Base-by-base conservation (phyloP, 495 filamentous ascomycete genomes). In the Penicillium canescens region DNA sequence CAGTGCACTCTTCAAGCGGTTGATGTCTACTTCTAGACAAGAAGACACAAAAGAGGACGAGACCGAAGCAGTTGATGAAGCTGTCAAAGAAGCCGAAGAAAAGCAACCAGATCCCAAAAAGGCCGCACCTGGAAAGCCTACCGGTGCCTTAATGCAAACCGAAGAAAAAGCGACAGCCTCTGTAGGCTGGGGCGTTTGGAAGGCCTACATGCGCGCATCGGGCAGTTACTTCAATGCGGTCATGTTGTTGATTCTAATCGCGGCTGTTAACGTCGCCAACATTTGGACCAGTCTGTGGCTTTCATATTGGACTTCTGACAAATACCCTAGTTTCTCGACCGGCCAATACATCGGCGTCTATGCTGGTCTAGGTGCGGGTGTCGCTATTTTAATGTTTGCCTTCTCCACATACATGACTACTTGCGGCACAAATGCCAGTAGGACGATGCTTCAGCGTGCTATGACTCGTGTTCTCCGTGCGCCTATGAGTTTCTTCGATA, bases 401-500 rank as follows among this genome's bases (percentile, higher is more conserved):
- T 90, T 84, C 61, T 80, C 86, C 9, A 89, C 91, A 2, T 81
- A 92, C 34, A 81, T 88, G 56, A 70, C 69, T 0, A 71, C 60
- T 7, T 62, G 62, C 31, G 91, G 92, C 36, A 96, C 93, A 0
- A 84, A 77, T 9, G 81, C 92, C 6, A 91, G 87, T 64, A 91
- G 86, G 67, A 80, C 78, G n/a, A 91, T 98, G 79, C 80, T 97
- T 38, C 82, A 87, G 10, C 74, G 84, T n/a, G 92, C 94, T 20
- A 88, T 97, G 73, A 79, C 70, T 10, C 82, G 87, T 39, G 89
- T 91, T 1, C 78, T 98, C 37, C 82, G 92, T 42, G 93, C 94
- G 0, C 94, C 94, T 0, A 96, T 98, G 92, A 86, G 87, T 4
- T 98, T 98, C 77, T 97, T 98, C 75, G 94, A 97, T 59, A 97